phyloP scores from a whole-genome alignment of 495 filamentous ascomycete genomes.

The Xylaria intraflava region DNA sequence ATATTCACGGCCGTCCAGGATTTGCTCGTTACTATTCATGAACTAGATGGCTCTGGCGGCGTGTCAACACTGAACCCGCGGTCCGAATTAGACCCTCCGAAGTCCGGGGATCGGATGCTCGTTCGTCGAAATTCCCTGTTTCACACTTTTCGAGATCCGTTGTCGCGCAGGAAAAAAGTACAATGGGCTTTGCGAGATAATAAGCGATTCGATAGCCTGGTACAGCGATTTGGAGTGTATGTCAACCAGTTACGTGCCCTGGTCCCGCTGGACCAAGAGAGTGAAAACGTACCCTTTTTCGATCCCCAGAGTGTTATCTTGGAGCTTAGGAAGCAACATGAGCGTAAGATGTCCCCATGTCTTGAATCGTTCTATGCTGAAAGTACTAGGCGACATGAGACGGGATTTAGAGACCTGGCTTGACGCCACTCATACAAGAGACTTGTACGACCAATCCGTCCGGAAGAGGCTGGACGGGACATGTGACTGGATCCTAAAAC shows the following conservation, averaged over 20 bases:
- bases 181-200: no score
- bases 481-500: constrained; percentile 23
- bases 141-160: no score
- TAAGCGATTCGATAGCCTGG: no score
- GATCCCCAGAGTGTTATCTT: neutral
- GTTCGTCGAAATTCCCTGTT: no score
- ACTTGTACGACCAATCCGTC: constrained; percentile 13
- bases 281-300: neutral
- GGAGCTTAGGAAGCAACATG: neutral
- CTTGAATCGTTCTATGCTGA: neutral
- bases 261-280: neutral
- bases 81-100: no score
- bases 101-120: no score
- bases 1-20: neutral
- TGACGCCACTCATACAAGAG: neutral
- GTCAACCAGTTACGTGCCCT: no score
- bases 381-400: neutral
- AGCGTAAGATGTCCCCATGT: neutral
- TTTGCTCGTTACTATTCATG: no score
- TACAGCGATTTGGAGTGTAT: no score
- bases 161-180: no score
- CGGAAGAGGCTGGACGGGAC: constrained; percentile 17
- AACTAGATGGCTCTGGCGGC: no score
- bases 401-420: neutral
- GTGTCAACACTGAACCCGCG: no score